Percentiles rank a stretch among this genome's conserved stretches.
These are phyloP conservation scores for Starmerella geochares DNA, from an alignment of 805 yeast genomes.

Conservation along the genomic window DNA sequence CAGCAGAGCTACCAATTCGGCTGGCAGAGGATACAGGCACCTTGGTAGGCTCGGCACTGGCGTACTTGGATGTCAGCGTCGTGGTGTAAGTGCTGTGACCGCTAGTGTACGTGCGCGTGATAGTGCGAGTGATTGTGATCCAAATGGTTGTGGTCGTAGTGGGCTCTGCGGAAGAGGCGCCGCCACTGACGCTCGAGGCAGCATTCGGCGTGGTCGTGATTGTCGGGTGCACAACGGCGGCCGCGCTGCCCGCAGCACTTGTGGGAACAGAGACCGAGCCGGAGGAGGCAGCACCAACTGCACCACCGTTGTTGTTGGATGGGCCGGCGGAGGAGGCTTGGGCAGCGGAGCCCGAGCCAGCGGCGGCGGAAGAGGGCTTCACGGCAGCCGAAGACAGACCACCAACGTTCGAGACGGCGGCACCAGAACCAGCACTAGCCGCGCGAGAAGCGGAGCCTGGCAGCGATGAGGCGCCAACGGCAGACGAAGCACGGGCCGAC, in stretches of 20 bases:
- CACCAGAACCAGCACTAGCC: no score
- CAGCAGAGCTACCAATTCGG: background rate
- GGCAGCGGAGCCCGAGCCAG: constrained; percentile 2
- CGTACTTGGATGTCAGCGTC: constrained; percentile 6
- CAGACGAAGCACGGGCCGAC: background rate
- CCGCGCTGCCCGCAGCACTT: background rate
- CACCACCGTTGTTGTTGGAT: background rate
- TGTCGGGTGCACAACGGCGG: constrained; percentile 4
- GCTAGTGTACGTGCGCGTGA: constrained; percentile 14
- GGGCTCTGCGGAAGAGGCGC: constrained; percentile 11
- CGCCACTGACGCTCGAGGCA: background rate
- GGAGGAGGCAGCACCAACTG: no score
- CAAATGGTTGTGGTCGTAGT: constrained; percentile 21
- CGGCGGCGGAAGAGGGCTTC: background rate
- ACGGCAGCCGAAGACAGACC: background rate
- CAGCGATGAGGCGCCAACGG: background rate
- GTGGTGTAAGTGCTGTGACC: constrained; percentile 9
- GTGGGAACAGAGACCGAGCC: no score
- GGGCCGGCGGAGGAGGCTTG: background rate
- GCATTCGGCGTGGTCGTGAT: constrained; percentile 10
- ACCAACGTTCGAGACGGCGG: background rate
- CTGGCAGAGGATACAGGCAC: background rate
- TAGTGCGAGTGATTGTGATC: constrained; percentile 18
- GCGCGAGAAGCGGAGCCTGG: no score
- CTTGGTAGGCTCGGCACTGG: constrained; percentile 3